A percentile compares a stretch with the other conserved stretches of the same genome.
Conservation (phyloP, 2,329 filamentous ascomycete species). For the Fusarium albidum region DNA sequence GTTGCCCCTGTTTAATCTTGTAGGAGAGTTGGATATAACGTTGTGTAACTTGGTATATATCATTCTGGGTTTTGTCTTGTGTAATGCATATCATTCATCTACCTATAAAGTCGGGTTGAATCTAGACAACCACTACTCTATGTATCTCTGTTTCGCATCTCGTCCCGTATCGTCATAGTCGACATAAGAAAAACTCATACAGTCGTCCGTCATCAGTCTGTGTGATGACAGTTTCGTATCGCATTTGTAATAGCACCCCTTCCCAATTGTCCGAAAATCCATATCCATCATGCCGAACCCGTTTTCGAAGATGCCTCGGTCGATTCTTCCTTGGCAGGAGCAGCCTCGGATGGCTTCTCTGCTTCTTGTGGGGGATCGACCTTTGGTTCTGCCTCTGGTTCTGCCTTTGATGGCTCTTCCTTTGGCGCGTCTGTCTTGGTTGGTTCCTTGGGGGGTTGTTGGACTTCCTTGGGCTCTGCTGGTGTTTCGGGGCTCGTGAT, state of each 20-base stretch:
- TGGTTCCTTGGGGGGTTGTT: slow-evolving; percentile 2
- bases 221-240: slow-evolving; percentile 9
- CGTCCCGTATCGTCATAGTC: slow-evolving; percentile 19
- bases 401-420: slow-evolving; percentile 1
- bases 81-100: background rate
- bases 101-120: background rate
- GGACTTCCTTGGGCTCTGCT: background rate
- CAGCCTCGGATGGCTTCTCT: background rate
- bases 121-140: slow-evolving; percentile 9
- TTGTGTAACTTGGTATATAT: background rate
- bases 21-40: too few species aligned
- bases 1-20: too few species aligned
- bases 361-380: background rate
- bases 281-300: background rate
- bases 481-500: background rate
- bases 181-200: slow-evolving; percentile 33
- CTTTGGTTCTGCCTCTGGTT: background rate
- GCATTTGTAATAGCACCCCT: slow-evolving; percentile 1
- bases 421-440: slow-evolving; percentile 5
- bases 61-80: background rate
- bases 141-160: slow-evolving; percentile 2
- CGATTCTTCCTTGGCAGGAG: slow-evolving; percentile 5
- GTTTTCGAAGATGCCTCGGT: background rate
- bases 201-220: slow-evolving; percentile 20
- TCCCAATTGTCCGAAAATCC: background rate